A percentile compares a stretch with the other conserved stretches of the same genome.
These are phyloP conservation scores for Corymbia citriodora DNA, from an alignment of 441 rosid genomes.

Conservation along the genomic window DNA sequence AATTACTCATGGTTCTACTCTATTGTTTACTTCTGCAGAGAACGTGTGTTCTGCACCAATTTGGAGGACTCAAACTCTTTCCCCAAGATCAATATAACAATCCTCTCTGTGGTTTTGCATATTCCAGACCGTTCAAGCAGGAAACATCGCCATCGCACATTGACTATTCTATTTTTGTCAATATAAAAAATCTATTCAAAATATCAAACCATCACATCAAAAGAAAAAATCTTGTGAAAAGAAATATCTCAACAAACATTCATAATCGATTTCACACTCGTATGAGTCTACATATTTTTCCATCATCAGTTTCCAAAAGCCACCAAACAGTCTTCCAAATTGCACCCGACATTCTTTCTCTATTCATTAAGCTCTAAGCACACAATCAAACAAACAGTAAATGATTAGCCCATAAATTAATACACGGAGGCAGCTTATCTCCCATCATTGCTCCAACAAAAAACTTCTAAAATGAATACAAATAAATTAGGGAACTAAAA, in stretches of 20 bases:
- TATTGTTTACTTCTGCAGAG: neutral
- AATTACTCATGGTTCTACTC: neutral
- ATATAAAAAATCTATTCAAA: no score
- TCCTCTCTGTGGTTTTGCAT: neutral
- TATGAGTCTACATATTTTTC: neutral
- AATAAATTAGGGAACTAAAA: neutral
- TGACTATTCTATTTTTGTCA: neutral
- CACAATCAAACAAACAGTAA: neutral
- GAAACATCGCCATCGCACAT: neutral
- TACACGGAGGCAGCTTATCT: neutral
- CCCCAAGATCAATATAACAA: neutral
- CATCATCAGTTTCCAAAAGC: neutral
- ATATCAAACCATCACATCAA: neutral
- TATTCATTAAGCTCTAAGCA: neutral
- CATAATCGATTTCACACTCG: neutral
- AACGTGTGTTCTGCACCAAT: neutral
- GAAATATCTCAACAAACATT: neutral
- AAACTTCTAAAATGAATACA: neutral
- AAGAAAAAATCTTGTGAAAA: neutral
- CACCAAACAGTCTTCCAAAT: neutral
- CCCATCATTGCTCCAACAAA: neutral
- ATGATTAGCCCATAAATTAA: neutral
- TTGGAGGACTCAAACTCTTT: neutral
- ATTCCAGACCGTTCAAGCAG: neutral
- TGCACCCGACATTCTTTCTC: neutral